Base-by-base conservation (phyloP, 1,284 basidiomycete species). In the Tylopilus sp. region DNA sequence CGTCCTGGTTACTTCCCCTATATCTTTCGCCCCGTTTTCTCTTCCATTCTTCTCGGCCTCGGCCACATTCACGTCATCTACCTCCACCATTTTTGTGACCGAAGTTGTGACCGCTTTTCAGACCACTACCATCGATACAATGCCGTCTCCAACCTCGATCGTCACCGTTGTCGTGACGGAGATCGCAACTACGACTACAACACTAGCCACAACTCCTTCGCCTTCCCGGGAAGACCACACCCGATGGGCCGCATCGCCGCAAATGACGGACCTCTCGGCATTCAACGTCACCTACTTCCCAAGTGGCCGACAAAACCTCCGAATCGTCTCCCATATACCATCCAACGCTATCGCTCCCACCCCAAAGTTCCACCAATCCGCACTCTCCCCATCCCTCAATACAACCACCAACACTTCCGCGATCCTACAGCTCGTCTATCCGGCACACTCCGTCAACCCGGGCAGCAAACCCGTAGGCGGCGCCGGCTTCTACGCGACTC, bases 401-500 rank as follows among this genome's bases (percentile, higher is more conserved):
- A 64, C 65, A 60, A 59, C 63, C 31, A 67, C 64, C 25, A 25
- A 34, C 53, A 40, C 55, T 6, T 62, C 60, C 28, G 68, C 79
- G 1, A 59, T 73, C 28, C 57, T 88, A 7, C 81, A 81, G 49
- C 65, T 88, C 19, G 66, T 80, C 54, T 88, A 85, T 58, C 86
- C 85, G 3, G 74, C 73, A 26, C 66, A 74, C 52, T 87, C 85
- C 1, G 74, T 81, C 65, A 82, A 86, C 60, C 86, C 86, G 0
- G 74, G 67, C 0, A 71, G 71, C 43, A 64, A 69, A 26, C 83
- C 84, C 6, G 65, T 73, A 46, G 86, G 86, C 26, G 86, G 84
- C 1, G 77, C 82, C 0, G 77, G 86, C 56, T 88, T 89, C 64
- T 89, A 88, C 57, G 82, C 83, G 0, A 57, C 69, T 5, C 84